phyloP scores from a whole-genome alignment of 768 basidiomycete species.

The Agaricus blazei region DNA sequence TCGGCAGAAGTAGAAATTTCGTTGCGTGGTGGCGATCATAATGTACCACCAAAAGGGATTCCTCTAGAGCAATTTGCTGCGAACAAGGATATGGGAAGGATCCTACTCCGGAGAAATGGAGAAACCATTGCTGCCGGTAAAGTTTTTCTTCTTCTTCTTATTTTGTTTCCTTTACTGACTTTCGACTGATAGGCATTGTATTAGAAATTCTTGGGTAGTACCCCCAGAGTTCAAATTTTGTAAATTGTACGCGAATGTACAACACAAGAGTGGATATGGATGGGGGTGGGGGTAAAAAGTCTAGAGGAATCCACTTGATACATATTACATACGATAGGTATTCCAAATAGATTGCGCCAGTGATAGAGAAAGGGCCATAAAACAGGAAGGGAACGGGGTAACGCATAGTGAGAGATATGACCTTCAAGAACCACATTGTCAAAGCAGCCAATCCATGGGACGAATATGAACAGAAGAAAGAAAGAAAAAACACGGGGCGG shows the following conservation, averaged over 20 bases:
- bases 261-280: too few species aligned
- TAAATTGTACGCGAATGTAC: background rate
- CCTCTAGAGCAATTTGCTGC: constrained; percentile 81
- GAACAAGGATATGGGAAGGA: constrained; percentile 96
- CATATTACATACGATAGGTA: background rate
- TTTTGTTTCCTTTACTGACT: constrained; percentile 1
- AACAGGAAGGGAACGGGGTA: too few species aligned
- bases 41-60: constrained; percentile 52
- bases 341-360: background rate
- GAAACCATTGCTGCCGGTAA: constrained; percentile 92
- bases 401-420: too few species aligned
- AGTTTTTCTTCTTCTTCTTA: constrained; percentile 9
- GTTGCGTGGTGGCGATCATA: constrained; percentile 52
- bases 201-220: constrained; percentile 27
- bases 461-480: too few species aligned
- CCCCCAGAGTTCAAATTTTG: too few species aligned
- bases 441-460: too few species aligned
- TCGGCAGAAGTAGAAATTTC: constrained; percentile 87
- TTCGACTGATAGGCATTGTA: constrained; percentile 31
- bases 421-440: too few species aligned
- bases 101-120: constrained; percentile 81
- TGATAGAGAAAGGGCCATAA: too few species aligned
- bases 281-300: background rate
- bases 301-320: background rate
- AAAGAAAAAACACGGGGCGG: too few species aligned